Conservation (phyloP, 202 grass and related monocot species). For the Carex arenaria region DNA sequence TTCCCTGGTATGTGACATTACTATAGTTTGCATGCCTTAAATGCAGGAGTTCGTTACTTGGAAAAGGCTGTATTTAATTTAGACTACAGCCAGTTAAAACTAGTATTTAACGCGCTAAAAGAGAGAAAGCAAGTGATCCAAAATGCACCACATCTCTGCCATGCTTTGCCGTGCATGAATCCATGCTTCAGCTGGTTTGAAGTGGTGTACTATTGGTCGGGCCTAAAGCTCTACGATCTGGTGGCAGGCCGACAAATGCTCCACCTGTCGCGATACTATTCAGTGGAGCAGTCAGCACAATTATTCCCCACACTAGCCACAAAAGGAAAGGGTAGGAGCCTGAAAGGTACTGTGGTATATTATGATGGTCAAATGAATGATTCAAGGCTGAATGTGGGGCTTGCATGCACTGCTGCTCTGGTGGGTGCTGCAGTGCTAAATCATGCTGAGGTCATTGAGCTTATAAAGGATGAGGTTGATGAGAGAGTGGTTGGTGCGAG, state of each 20-base stretch:
- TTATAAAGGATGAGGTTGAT: slow-evolving; percentile 73
- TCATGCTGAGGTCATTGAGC: slow-evolving; percentile 85
- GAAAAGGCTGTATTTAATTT: slow-evolving; percentile 97
- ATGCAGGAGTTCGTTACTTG: slow-evolving; percentile 81
- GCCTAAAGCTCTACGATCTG: slow-evolving; percentile 87
- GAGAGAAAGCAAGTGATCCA: slow-evolving; percentile 92
- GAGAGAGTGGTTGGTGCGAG: slow-evolving; percentile 72
- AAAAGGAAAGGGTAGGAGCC: slow-evolving; percentile 48
- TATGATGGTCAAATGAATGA: slow-evolving; percentile 99
- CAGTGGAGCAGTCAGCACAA: slow-evolving; percentile 68
- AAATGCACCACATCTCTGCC: slow-evolving; percentile 82
- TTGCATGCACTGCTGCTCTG: slow-evolving; percentile 81
- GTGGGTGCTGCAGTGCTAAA: slow-evolving; percentile 80
- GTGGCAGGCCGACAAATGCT: slow-evolving; percentile 83
- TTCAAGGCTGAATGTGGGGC: slow-evolving; percentile 74
- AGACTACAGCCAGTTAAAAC: slow-evolving; percentile 83
- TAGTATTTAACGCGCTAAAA: slow-evolving; percentile 92
- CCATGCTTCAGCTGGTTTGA: slow-evolving; percentile 99
- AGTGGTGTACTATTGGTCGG: slow-evolving; percentile 85
- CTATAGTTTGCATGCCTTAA: slow-evolving; percentile 3
- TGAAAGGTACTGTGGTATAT: slow-evolving; percentile 93
- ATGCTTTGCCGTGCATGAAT: slow-evolving; percentile 94
- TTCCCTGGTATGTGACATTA: background rate
- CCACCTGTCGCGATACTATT: slow-evolving; percentile 94
- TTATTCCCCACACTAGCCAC: slow-evolving; percentile 83